Evolutionary conservation across 2,329 filamentous ascomycete genomes (phyloP), one percentile per base, ranked within the genome.

Genomic region (Fusarium mundagurra): DNA sequence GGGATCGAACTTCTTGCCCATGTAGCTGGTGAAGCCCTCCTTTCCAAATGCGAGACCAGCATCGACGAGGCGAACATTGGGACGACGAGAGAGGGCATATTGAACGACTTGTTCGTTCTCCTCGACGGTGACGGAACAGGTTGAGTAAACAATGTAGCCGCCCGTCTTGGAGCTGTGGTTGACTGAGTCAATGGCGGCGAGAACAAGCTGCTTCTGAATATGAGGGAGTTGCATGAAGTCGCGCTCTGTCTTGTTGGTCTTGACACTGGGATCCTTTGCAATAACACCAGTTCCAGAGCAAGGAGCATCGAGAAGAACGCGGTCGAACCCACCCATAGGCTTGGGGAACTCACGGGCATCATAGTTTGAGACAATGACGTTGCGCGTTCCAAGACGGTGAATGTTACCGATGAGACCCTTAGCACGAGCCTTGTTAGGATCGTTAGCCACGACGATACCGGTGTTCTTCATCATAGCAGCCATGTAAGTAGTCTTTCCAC

Each of bases 361-460:
- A 83, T 98, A 95, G 85, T 97, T 95, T 86, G 94, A 98, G 24
- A 99, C 95, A 72, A 99, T 92, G 48, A 94, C 94, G 84, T 99
- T 99, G 82, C 94, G 95, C 75, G 93, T 94, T 53, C 96, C 96
- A 18, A 98, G 88, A 81, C 96, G 94, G 85, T 98, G 96, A 72
- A 98, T 94, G 86, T 99, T 98, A 85, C 96, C 96, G 76, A 99
- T 98, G 61, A 99, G 87, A 93, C 94, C 96, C 86, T 98, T 98
- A 57, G 95, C 90, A 90, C 96, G 93, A 68, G 92, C 87, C 84
- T 98, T 98, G 87, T 93, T 98, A 77, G 94, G 92, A 90, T 99
- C 96, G 87, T 99, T 99, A 81, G 96, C 96, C 80, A 99, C 94
- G 75, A 99, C 92, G 76, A 93, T 93, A 64, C 96, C 96, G 1